These are phyloP conservation scores for Colletotrichum australisinense DNA, from an alignment of 2,329 filamentous ascomycete genomes.

Conservation along the genomic window DNA sequence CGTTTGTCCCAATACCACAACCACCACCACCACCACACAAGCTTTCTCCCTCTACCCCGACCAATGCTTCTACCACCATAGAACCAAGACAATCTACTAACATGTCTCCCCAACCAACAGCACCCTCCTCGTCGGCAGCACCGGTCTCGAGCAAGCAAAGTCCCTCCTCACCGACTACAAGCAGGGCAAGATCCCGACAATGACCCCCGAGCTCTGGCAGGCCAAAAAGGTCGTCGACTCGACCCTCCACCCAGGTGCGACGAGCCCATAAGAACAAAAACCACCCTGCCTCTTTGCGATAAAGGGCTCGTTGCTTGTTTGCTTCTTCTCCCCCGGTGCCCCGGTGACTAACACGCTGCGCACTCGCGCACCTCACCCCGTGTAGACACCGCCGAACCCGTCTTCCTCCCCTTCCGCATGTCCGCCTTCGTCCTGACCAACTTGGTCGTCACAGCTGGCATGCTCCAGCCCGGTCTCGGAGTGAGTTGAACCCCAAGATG, in stretches of 20 bases:
- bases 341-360: constrained; percentile 22
- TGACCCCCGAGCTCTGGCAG: constrained; percentile 92
- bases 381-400: constrained; percentile 89
- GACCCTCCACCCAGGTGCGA: constrained; percentile 90
- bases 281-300: not conserved
- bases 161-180: constrained; percentile 86
- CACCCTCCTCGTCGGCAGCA: constrained; percentile 83
- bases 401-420: constrained; percentile 97
- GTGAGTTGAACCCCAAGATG: constrained; percentile 55
- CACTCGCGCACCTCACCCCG: constrained; percentile 26
- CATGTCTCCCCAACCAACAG: constrained; percentile 56
- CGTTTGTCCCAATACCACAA: not conserved
- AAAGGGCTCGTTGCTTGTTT: not conserved
- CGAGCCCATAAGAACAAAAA: constrained; percentile 6
- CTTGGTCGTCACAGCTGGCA: constrained; percentile 92
- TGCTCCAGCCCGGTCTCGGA: constrained; percentile 90
- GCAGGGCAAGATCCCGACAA: constrained; percentile 79
- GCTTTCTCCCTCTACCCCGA: not conserved
- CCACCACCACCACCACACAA: not conserved
- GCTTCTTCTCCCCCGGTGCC: no score
- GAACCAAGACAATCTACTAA: constrained; percentile 6
- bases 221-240: constrained; percentile 98
- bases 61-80: not conserved
- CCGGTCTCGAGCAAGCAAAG: constrained; percentile 89
- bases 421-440: constrained; percentile 95